A percentile compares a stretch with the other conserved stretches of the same genome.
Evolutionary conservation across 2,329 filamentous ascomycete genomes (phyloP).

Genomic region (Stachybotrys echinatus): DNA sequence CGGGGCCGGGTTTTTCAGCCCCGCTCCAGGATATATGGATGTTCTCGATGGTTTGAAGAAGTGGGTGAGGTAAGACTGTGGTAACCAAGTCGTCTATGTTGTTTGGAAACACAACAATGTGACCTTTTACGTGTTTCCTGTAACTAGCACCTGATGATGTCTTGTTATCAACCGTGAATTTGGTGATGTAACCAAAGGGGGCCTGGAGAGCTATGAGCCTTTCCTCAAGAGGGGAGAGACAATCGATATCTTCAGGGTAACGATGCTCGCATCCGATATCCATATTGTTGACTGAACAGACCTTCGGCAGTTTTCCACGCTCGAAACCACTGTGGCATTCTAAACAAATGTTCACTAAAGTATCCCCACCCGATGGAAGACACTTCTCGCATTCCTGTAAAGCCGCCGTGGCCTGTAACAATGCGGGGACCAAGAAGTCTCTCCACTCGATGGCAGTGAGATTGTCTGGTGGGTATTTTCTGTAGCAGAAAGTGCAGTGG

Average conservation of each 20-base stretch:
- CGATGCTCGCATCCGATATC: no score
- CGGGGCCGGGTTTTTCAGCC: not conserved
- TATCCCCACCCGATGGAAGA: not conserved
- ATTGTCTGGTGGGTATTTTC: slow-evolving; percentile 1
- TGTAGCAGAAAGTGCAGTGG: slow-evolving; percentile 6
- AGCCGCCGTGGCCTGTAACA: slow-evolving; percentile 3
- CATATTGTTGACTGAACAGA: slow-evolving; percentile 6
- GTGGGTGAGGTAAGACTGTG: not conserved
- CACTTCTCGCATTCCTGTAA: slow-evolving; percentile 2
- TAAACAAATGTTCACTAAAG: slow-evolving; percentile 2
- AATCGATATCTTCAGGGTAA: no score
- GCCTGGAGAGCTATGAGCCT: slow-evolving; percentile 1
- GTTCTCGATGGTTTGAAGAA: not conserved
- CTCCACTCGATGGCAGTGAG: slow-evolving; percentile 3
- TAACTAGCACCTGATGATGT: slow-evolving; percentile 1
- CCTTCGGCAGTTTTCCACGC: slow-evolving; percentile 4
- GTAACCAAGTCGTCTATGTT: slow-evolving; percentile 6
- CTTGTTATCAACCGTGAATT: slow-evolving; percentile 6
- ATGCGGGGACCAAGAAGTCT: not conserved
- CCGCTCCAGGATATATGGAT: not conserved
- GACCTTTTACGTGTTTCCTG: slow-evolving; percentile 8
- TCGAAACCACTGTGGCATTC: slow-evolving; percentile 2
- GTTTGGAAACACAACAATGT: slow-evolving; percentile 11
- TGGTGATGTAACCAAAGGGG: slow-evolving; percentile 6
- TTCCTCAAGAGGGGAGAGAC: not conserved